Evolutionary conservation across 73 alveolate species (phyloP).

Genomic region (Blepharisma stoltei): DNA sequence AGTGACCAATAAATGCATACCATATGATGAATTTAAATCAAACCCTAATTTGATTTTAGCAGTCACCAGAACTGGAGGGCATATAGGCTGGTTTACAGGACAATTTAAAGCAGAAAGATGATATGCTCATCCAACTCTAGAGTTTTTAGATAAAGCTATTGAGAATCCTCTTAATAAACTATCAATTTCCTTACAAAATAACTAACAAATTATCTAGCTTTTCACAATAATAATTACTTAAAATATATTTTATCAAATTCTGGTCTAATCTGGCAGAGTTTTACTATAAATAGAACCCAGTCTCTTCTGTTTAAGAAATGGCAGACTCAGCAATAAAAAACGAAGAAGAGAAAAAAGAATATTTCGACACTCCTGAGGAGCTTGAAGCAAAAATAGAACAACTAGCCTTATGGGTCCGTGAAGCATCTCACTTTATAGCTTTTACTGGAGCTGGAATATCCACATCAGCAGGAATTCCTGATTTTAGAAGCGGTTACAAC

Average conservation of each 20-base stretch:
- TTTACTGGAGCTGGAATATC: slow-evolving; percentile 96
- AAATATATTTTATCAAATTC: too few relatives aligned
- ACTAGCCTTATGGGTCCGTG: slow-evolving; percentile 59
- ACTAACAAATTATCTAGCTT: slow-evolving; percentile 38
- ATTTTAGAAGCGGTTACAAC: slow-evolving; percentile 78
- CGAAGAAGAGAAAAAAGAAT: slow-evolving; percentile 80
- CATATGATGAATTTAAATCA: slow-evolving; percentile 29
- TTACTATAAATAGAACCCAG: too few relatives aligned
- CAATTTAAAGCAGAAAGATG: not conserved
- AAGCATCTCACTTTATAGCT: slow-evolving; percentile 72
- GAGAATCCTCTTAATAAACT: not conserved
- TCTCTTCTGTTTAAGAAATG: slow-evolving; percentile 1
- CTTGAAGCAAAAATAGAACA: slow-evolving; percentile 57
- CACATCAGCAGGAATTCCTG: slow-evolving; percentile 97
- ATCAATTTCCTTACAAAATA: slow-evolving; percentile 46
- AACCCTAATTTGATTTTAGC: slow-evolving; percentile 22
- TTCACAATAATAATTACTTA: too few relatives aligned
- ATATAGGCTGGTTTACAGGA: slow-evolving; percentile 26
- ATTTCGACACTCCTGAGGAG: slow-evolving; percentile 74
- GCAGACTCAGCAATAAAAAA: slow-evolving; percentile 50
- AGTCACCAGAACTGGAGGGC: slow-evolving; percentile 32
- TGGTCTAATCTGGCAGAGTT: too few relatives aligned
- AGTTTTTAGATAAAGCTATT: slow-evolving; percentile 11
- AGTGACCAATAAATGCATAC: not conserved
- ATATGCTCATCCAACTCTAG: slow-evolving; percentile 2